These are phyloP conservation scores for Lachnellula cervina DNA, from an alignment of 2,329 filamentous ascomycete genomes.

Conservation along the genomic window DNA sequence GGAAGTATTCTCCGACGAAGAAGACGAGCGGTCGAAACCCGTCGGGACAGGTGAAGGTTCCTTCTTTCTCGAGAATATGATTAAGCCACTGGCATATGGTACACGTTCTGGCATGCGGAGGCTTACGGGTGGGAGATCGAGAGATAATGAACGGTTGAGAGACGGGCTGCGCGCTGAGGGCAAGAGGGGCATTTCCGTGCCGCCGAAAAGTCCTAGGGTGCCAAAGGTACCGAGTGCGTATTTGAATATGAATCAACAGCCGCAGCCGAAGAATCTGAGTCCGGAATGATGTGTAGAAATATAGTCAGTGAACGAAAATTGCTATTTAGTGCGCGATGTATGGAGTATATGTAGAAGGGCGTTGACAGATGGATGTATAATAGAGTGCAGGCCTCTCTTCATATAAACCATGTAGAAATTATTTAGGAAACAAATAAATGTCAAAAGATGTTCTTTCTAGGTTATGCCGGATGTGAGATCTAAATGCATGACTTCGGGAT, in stretches of 20 bases:
- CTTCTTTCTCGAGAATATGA: slow-evolving; percentile 57
- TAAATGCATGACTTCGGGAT: too few species aligned
- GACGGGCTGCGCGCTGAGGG: slow-evolving; percentile 26
- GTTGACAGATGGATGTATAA: neutral
- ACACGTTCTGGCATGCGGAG: slow-evolving; percentile 56
- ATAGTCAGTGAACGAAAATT: neutral
- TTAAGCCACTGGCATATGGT: slow-evolving; percentile 52
- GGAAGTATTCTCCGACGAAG: slow-evolving; percentile 75
- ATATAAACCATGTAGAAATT: neutral
- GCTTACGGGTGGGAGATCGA: slow-evolving; percentile 50
- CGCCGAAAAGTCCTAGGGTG: slow-evolving; percentile 30
- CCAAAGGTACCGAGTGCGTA: slow-evolving; percentile 31
- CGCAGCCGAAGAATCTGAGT: slow-evolving; percentile 13
- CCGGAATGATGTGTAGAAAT: slow-evolving; percentile 8
- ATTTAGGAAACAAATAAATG: too few species aligned
- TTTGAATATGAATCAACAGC: slow-evolving; percentile 11
- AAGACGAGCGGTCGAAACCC: slow-evolving; percentile 43
- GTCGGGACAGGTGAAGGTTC: slow-evolving; percentile 32
- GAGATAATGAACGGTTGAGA: slow-evolving; percentile 29
- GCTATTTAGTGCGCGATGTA: neutral
- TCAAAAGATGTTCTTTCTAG: too few species aligned
- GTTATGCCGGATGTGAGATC: too few species aligned
- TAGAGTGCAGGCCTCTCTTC: neutral
- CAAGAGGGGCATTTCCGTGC: slow-evolving; percentile 24
- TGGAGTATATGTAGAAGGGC: neutral